These are phyloP conservation scores for Gossypium gossypioides DNA, from an alignment of 441 rosid genomes.

Conservation along the genomic window DNA sequence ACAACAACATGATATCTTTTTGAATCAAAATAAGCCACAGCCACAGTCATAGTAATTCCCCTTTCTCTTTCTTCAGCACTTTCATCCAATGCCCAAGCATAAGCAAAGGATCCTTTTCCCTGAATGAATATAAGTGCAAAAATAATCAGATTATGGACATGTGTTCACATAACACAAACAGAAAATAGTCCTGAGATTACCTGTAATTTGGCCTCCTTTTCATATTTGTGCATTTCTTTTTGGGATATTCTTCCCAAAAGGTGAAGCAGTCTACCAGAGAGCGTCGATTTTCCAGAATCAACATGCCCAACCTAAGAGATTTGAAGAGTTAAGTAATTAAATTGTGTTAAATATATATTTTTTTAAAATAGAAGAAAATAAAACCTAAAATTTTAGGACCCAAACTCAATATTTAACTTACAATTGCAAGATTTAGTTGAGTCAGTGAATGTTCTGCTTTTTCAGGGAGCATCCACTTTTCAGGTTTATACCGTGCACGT, in stretches of 20 bases:
- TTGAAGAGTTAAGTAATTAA: conserved; percentile 7
- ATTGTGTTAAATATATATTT: neutral
- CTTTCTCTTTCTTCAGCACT: conserved; percentile 97
- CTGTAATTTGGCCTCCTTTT: conserved; percentile 82
- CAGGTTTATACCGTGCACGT: conserved; percentile 48
- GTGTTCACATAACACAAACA: neutral
- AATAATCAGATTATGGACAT: neutral
- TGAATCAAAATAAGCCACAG: conserved; percentile 91
- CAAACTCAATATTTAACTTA: conserved; percentile 37
- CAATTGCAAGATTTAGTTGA: conserved; percentile 90
- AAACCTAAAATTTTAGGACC: neutral
- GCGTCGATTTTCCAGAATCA: conserved; percentile 96
- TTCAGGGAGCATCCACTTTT: conserved; percentile 84
- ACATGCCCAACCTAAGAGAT: conserved; percentile 88
- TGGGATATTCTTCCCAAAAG: conserved; percentile 83
- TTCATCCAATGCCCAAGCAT: conserved; percentile 99
- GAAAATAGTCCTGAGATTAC: conserved; percentile 23
- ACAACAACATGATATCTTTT: conserved; percentile 79
- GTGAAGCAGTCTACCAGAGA: conserved; percentile 88
- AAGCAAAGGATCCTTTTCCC: conserved; percentile 97
- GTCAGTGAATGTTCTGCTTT: conserved; percentile 44
- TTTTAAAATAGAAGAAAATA: neutral
- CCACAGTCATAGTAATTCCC: conserved; percentile 97
- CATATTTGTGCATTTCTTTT: conserved; percentile 91
- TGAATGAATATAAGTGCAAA: conserved; percentile 21